A percentile compares a stretch with the other conserved stretches of the same genome.
These are phyloP conservation scores for Acanthochlamys bracteata DNA, from an alignment of 106 monocot genomes.

Conservation along the genomic window DNA sequence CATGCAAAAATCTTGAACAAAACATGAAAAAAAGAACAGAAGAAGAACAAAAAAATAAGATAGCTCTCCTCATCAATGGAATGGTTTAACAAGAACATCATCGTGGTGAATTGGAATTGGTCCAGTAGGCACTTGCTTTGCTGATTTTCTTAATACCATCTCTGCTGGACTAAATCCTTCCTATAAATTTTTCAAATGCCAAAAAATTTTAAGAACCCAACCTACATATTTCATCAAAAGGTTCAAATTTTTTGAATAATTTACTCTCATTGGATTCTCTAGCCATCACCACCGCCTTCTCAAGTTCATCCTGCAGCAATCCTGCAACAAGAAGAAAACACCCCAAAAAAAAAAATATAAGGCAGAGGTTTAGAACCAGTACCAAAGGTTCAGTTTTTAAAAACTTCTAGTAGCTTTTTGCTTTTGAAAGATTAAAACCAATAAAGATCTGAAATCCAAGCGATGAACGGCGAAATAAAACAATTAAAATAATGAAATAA, in stretches of 20 bases:
- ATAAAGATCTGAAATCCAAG: too few relatives aligned
- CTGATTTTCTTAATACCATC: not conserved
- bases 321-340: too few relatives aligned
- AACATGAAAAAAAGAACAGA: not conserved
- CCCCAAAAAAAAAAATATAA: too few relatives aligned
- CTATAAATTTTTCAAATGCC: too few relatives aligned
- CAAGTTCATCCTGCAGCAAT: not conserved
- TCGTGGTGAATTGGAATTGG: constrained; percentile 18
- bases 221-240: not conserved
- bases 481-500: too few relatives aligned
- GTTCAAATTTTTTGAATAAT: not conserved
- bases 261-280: not conserved
- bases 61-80: not conserved
- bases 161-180: too few relatives aligned
- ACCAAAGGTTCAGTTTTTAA: too few relatives aligned
- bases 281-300: not conserved
- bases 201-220: too few relatives aligned
- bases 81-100: not conserved
- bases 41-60: not conserved
- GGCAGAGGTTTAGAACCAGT: too few relatives aligned
- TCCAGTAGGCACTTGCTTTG: constrained; percentile 21
- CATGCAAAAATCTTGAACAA: not conserved
- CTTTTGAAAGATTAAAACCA: too few relatives aligned
- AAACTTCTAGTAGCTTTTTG: too few relatives aligned
- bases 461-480: too few relatives aligned